Evolutionary conservation across 2,329 filamentous ascomycete species (phyloP).

Genomic region (Penicillium occitanis): DNA sequence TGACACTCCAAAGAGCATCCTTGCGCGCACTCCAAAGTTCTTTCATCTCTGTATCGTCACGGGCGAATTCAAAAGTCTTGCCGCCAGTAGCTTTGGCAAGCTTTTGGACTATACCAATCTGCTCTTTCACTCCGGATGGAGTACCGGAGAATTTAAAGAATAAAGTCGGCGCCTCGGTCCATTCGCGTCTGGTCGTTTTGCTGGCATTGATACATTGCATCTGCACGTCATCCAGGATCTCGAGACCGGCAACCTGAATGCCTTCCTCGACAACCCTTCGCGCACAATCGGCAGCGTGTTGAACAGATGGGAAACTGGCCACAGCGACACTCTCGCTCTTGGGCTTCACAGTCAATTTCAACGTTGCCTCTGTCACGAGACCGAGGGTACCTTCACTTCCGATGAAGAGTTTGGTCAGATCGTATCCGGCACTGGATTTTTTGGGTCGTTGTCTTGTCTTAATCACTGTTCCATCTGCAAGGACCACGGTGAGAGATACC

Average conservation of each 20-base stretch:
- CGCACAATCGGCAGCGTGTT: conserved; percentile 75
- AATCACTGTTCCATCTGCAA: conserved; percentile 86
- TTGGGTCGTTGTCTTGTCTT: conserved; percentile 84
- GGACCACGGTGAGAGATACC: conserved; percentile 77
- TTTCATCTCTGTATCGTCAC: conserved; percentile 61
- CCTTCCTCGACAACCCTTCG: conserved; percentile 75
- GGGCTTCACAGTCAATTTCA: conserved; percentile 82
- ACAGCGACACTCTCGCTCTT: conserved; percentile 79
- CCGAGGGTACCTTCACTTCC: conserved; percentile 90
- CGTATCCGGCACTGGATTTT: conserved; percentile 89
- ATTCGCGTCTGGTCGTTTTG: conserved; percentile 50
- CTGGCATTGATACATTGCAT: conserved; percentile 68
- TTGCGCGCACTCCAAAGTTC: conserved; percentile 76
- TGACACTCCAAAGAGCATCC: conserved; percentile 70
- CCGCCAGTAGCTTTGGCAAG: conserved; percentile 57
- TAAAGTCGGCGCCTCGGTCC: conserved; percentile 69
- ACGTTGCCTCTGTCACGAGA: conserved; percentile 83
- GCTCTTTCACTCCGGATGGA: conserved; percentile 61
- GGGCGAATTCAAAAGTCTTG: conserved; percentile 67
- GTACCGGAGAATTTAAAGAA: conserved; percentile 77
- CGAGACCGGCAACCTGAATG: conserved; percentile 84
- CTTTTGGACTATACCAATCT: conserved; percentile 60
- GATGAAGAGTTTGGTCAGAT: conserved; percentile 84
- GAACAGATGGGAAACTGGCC: conserved; percentile 63
- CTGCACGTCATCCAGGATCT: conserved; percentile 88